phyloP scores from a whole-genome alignment of 768 basidiomycete genomes.

The Termitomyces sp. region DNA sequence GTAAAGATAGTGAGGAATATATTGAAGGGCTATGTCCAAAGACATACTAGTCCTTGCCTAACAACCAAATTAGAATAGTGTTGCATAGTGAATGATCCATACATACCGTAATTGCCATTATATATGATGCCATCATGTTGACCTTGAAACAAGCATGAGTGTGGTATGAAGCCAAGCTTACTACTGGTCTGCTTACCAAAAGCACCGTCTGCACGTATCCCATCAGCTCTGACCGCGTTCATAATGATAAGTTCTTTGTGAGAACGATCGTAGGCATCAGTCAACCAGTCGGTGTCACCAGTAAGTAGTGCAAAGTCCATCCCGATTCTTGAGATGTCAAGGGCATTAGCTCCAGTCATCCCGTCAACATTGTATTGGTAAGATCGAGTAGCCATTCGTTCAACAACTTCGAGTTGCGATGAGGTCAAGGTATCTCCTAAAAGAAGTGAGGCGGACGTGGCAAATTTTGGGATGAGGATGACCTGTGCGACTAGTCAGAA shows the following conservation, averaged over 20 bases:
- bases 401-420: conserved; percentile 31
- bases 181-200: conserved; percentile 31
- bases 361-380: conserved; percentile 39
- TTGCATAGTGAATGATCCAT: background rate
- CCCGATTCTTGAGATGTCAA: conserved; percentile 61
- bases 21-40: background rate
- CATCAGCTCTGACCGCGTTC: conserved; percentile 49
- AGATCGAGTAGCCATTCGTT: conserved; percentile 37
- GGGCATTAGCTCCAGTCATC: conserved; percentile 52
- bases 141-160: conserved; percentile 20
- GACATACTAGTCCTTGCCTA: conserved; percentile 46
- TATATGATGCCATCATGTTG: conserved; percentile 66
- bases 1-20: background rate
- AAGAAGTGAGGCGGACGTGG: conserved; percentile 46
- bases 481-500: conserved; percentile 26
- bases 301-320: conserved; percentile 47
- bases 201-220: conserved; percentile 53
- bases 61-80: conserved; percentile 13
- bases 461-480: conserved; percentile 47
- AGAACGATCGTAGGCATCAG: conserved; percentile 47
- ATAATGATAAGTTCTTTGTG: conserved; percentile 55
- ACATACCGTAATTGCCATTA: conserved; percentile 67
- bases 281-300: conserved; percentile 39
- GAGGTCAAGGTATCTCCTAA: conserved; percentile 32
- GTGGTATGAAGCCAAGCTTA: background rate